Conservation (phyloP, 768 basidiomycete species). For the Hortiboletus campestris region DNA sequence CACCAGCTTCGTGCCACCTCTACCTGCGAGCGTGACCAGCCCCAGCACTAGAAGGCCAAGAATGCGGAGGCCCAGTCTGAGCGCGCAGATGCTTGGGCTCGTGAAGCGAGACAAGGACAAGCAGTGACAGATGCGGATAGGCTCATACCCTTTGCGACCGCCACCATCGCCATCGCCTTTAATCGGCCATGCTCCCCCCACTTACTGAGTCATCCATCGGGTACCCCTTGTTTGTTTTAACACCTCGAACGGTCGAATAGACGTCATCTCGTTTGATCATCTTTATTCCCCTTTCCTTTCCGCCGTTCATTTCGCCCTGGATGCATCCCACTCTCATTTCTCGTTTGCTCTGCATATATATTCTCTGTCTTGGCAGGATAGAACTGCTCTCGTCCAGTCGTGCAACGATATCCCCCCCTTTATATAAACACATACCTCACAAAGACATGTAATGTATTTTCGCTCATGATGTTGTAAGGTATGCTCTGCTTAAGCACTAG, state of each 20-base stretch:
- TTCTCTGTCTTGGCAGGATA: slow-evolving; percentile 5
- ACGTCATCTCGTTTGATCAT: slow-evolving; percentile 20
- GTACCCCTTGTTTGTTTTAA: neutral
- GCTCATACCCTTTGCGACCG: neutral
- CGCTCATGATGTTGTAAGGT: slow-evolving; percentile 18
- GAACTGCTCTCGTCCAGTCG: slow-evolving; percentile 11
- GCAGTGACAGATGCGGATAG: slow-evolving; percentile 24
- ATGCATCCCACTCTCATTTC: neutral
- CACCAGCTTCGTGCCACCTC: slow-evolving; percentile 14
- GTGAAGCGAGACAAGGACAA: slow-evolving; percentile 53
- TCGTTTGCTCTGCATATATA: slow-evolving; percentile 5
- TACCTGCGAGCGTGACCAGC: slow-evolving; percentile 19
- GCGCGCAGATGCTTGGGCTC: slow-evolving; percentile 55
- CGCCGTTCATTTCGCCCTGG: neutral
- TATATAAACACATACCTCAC: slow-evolving; percentile 24
- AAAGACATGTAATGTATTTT: slow-evolving; percentile 24
- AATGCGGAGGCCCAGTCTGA: slow-evolving; percentile 68
- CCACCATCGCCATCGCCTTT: neutral
- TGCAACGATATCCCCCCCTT: slow-evolving; percentile 18
- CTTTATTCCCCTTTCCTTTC: slow-evolving; percentile 28
- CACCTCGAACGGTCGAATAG: neutral
- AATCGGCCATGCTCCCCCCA: neutral
- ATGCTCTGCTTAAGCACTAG: slow-evolving; percentile 11
- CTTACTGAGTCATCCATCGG: neutral
- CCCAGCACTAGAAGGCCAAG: slow-evolving; percentile 35